phyloP scores from a whole-genome alignment of 495 filamentous ascomycete genomes.

The Evernia prunastri region DNA sequence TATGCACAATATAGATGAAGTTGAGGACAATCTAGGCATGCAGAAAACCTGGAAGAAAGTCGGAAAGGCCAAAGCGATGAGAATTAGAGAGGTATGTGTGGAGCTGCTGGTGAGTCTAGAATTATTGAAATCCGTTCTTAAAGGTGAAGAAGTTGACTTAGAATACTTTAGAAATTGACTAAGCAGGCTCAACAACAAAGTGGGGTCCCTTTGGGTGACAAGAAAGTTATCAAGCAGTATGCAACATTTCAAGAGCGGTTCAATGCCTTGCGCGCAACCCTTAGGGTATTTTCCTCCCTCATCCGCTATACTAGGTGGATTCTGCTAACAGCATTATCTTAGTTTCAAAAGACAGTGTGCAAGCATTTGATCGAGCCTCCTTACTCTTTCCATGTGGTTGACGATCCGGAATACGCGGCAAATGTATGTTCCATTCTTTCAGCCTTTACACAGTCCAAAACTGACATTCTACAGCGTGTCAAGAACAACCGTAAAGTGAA shows the following conservation, averaged over 20 bases:
- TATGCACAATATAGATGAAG: conserved; percentile 24
- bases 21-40: conserved; percentile 35
- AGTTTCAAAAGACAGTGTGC: conserved; percentile 35
- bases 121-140: not conserved
- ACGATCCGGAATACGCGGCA: conserved; percentile 30
- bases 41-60: conserved; percentile 28
- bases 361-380: conserved; percentile 36
- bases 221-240: not conserved
- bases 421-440: conserved; percentile 12
- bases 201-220: not conserved
- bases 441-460: not conserved
- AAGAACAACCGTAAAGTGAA: conserved; percentile 30
- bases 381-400: conserved; percentile 31
- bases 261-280: not conserved
- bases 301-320: not conserved
- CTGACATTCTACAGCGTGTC: conserved; percentile 15
- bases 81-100: conserved; percentile 22
- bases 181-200: not conserved
- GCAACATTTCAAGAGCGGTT: not conserved
- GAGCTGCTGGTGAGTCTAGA: conserved; percentile 28
- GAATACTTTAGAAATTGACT: not conserved
- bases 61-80: conserved; percentile 16
- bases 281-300: not conserved
- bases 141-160: not conserved
- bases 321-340: not conserved